Conservation (phyloP, 163 green algal species). For the Chloromonas sp. region DNA sequence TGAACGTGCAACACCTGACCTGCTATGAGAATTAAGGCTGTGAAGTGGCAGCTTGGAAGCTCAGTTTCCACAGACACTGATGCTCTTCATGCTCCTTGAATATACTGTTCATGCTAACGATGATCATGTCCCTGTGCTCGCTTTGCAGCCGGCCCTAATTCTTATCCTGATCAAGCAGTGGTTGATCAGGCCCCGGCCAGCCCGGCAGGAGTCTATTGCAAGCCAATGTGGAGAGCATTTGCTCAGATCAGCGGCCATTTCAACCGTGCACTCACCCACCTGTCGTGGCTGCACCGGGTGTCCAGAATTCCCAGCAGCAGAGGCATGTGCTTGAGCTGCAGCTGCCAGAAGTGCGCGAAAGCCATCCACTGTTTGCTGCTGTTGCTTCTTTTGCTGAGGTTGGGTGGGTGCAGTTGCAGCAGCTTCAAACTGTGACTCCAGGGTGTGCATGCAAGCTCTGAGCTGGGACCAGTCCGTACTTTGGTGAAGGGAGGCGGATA, state of each 20-base stretch:
- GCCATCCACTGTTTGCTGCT: background rate
- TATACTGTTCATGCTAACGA: too few species aligned
- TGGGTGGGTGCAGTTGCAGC: background rate
- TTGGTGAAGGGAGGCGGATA: background rate
- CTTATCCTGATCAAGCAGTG: too few species aligned
- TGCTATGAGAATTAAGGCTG: too few species aligned
- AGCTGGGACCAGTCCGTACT: background rate
- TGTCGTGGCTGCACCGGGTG: too few species aligned
- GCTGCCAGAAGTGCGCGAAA: background rate
- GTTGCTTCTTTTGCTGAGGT: background rate
- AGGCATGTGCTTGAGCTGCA: background rate
- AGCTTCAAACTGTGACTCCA: background rate
- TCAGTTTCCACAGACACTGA: too few species aligned
- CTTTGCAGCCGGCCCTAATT: too few species aligned
- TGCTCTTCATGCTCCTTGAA: too few species aligned
- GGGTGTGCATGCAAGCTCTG: background rate
- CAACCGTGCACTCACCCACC: background rate
- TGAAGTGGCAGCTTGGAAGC: too few species aligned
- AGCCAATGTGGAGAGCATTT: background rate
- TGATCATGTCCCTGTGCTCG: too few species aligned
- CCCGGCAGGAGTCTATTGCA: background rate
- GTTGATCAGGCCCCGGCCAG: too few species aligned
- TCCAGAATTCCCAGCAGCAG: too few species aligned
- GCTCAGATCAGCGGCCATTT: background rate
- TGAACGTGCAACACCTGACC: too few species aligned